Evolutionary conservation across 139 green algal genomes (phyloP).

Genomic region (Monoraphidium neglectum): DNA sequence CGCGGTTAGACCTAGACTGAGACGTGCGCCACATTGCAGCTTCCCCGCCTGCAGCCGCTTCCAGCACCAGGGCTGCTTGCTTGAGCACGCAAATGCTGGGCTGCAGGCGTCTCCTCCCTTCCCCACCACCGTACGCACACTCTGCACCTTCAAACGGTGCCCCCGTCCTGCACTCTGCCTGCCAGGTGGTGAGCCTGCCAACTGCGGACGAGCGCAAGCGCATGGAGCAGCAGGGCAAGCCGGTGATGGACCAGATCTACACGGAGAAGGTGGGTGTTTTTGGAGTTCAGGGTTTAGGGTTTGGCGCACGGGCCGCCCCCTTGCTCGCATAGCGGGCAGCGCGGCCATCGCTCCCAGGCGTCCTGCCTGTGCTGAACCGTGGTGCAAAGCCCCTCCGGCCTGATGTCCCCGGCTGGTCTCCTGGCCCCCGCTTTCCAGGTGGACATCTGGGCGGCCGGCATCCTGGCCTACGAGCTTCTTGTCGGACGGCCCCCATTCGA

Average conservation of each 20-base stretch:
- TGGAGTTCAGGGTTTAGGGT: not conserved
- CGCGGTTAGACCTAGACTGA: too few relatives aligned
- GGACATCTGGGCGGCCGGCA: conserved; percentile 44
- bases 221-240: conserved; percentile 15
- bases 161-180: conserved; percentile 8
- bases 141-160: too few relatives aligned
- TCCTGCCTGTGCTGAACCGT: too few relatives aligned
- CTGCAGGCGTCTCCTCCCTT: too few relatives aligned
- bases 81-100: conserved; percentile 13
- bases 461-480: conserved; percentile 61
- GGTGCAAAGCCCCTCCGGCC: too few relatives aligned
- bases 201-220: conserved; percentile 32
- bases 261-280: conserved; percentile 25
- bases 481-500: conserved; percentile 58
- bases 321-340: too few relatives aligned
- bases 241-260: conserved; percentile 13
- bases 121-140: too few relatives aligned
- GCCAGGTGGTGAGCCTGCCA: conserved; percentile 35
- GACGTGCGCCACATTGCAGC: too few relatives aligned
- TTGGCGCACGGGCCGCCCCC: too few relatives aligned
- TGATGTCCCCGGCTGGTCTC: too few relatives aligned
- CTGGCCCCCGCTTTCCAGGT: too few relatives aligned
- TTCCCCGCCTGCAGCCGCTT: not conserved
- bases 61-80: not conserved
- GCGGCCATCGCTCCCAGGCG: too few relatives aligned